phyloP scores from a whole-genome alignment of 805 yeast species.

The Wickerhamomyces chaumierensis region DNA sequence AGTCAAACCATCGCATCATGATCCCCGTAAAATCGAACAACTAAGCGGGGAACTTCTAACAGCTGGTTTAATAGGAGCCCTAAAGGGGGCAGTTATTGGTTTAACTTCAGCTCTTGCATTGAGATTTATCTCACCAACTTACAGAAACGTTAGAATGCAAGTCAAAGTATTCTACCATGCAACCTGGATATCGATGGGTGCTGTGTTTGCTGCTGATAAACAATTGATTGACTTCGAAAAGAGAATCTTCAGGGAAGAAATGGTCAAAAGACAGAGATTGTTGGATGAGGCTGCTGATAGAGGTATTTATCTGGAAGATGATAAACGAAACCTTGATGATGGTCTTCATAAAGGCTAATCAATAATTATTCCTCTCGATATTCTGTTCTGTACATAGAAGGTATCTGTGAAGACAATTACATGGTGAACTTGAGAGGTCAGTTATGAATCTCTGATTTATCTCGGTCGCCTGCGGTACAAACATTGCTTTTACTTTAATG shows the following conservation, averaged over 20 bases:
- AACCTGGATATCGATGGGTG: conserved; percentile 29
- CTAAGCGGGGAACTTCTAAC: conserved; percentile 25
- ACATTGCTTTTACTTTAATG: no score
- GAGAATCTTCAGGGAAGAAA: conserved; percentile 22
- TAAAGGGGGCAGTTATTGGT: conserved; percentile 30
- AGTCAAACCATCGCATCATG: conserved; percentile 27
- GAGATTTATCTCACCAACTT: conserved; percentile 23
- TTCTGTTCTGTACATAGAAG: no score
- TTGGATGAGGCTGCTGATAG: conserved; percentile 34
- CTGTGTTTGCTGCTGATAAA: conserved; percentile 31
- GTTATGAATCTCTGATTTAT: no score
- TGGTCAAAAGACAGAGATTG: conserved; percentile 23
- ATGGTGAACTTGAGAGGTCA: no score
- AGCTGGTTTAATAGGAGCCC: conserved; percentile 30
- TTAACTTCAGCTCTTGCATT: conserved; percentile 22
- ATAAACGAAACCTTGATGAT: conserved; percentile 6
- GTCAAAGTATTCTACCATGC: conserved; percentile 30
- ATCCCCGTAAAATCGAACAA: conserved; percentile 24
- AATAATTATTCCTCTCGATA: no score
- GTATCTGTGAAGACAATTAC: no score
- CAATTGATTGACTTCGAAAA: conserved; percentile 26
- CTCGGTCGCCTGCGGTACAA: no score
- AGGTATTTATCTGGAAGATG: conserved; percentile 31
- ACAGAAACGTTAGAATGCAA: conserved; percentile 27
- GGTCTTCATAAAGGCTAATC: conserved; percentile 4